These are phyloP conservation scores for Oxytropis ochrocephala DNA, from an alignment of 306 rosid species.

Conservation along the genomic window DNA sequence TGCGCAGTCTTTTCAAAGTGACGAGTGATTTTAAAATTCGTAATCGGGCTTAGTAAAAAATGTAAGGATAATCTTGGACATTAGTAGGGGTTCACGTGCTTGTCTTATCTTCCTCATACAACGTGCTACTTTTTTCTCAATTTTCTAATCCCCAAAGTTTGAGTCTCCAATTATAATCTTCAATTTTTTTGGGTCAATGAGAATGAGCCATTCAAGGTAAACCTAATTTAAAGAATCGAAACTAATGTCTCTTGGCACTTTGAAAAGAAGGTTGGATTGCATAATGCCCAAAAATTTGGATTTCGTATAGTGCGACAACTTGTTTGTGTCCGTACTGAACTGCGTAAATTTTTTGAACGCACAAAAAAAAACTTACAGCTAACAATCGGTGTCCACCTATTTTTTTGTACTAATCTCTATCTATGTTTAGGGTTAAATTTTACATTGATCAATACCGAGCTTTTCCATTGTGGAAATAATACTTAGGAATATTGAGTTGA, in stretches of 20 bases:
- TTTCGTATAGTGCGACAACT: background rate
- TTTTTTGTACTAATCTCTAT: too few species aligned
- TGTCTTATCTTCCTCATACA: slow-evolving; percentile 28
- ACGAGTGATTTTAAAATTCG: background rate
- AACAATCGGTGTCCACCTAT: too few species aligned
- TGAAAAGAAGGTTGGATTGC: slow-evolving; percentile 37
- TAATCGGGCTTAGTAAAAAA: slow-evolving; percentile 12
- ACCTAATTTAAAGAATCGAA: slow-evolving; percentile 31
- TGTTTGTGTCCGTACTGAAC: background rate
- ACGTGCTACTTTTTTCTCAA: slow-evolving; percentile 4
- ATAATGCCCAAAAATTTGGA: slow-evolving; percentile 15
- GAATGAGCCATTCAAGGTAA: slow-evolving; percentile 23
- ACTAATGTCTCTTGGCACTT: slow-evolving; percentile 31
- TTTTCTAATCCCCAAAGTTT: slow-evolving; percentile 21
- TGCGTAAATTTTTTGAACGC: too few species aligned
- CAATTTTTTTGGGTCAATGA: slow-evolving; percentile 19
- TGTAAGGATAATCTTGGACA: slow-evolving; percentile 32
- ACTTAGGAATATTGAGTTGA: too few species aligned
- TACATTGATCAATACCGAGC: too few species aligned
- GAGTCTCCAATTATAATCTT: slow-evolving; percentile 22
- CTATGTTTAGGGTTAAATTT: too few species aligned
- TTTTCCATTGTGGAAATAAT: too few species aligned
- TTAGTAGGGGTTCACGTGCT: slow-evolving; percentile 34
- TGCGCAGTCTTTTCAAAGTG: slow-evolving; percentile 25
- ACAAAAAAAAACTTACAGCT: too few species aligned